Conservation (phyloP, 805 yeast species). For the Wickerhamiella qilinensis region DNA sequence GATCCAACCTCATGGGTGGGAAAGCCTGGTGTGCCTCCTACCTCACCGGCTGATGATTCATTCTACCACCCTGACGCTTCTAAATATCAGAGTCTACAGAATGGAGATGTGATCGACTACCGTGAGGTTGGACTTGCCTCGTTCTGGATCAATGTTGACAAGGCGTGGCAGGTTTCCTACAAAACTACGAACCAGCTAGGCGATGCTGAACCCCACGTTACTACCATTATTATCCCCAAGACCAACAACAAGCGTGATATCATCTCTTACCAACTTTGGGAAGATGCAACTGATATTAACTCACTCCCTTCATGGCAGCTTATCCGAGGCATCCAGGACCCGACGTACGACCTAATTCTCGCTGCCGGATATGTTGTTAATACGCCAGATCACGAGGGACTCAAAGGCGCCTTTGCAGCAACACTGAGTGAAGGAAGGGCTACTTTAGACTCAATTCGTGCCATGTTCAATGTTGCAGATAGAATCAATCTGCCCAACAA, state of each 20-base stretch:
- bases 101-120: background rate
- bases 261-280: constrained; percentile 13
- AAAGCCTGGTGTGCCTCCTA: background rate
- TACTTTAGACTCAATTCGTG: constrained; percentile 19
- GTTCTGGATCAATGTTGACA: background rate
- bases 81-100: background rate
- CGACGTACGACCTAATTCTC: no score
- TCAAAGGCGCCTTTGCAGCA: constrained; percentile 12
- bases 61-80: constrained; percentile 6
- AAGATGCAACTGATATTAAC: constrained; percentile 12
- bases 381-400: constrained; percentile 17
- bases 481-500: constrained; percentile 1
- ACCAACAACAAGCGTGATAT: constrained; percentile 6
- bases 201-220: constrained; percentile 15
- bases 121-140: constrained; percentile 1
- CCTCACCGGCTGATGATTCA: constrained; percentile 6
- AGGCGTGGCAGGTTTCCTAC: constrained; percentile 15
- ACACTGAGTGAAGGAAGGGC: constrained; percentile 16
- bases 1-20: constrained; percentile 6
- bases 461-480: constrained; percentile 6
- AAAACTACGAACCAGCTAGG: constrained; percentile 16
- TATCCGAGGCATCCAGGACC: constrained; percentile 1
- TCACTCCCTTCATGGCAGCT: constrained; percentile 14
- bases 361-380: constrained; percentile 13
- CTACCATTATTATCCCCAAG: constrained; percentile 16